These are phyloP conservation scores for Penicillium paneum DNA, from an alignment of 2,329 filamentous ascomycete genomes.

Conservation along the genomic window DNA sequence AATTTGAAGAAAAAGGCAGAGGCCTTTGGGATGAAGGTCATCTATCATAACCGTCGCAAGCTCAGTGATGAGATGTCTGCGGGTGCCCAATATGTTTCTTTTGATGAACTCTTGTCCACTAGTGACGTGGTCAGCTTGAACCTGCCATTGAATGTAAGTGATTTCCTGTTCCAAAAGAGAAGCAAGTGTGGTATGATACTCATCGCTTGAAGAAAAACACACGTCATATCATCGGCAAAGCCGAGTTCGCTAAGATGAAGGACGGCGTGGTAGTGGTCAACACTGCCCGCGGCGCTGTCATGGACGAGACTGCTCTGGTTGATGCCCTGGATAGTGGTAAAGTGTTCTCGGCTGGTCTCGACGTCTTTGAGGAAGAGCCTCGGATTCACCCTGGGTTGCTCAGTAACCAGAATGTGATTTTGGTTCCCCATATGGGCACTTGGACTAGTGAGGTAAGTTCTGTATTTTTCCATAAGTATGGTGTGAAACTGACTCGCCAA, in stretches of 20 bases:
- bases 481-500: background rate
- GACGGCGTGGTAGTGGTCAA: conserved; percentile 73
- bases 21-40: conserved; percentile 71
- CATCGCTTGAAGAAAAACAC: conserved; percentile 55
- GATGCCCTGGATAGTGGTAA: conserved; percentile 66
- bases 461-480: background rate
- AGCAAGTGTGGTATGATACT: background rate
- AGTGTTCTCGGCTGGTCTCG: conserved; percentile 69
- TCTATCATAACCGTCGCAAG: conserved; percentile 69
- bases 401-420: conserved; percentile 65
- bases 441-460: conserved; percentile 62
- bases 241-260: conserved; percentile 75
- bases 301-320: conserved; percentile 77
- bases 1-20: conserved; percentile 72
- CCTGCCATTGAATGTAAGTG: conserved; percentile 72
- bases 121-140: conserved; percentile 80
- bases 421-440: conserved; percentile 84
- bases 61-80: conserved; percentile 52
- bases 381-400: conserved; percentile 69
- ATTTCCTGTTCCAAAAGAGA: conserved; percentile 4
- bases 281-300: conserved; percentile 76
- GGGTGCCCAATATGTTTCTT: conserved; percentile 53
- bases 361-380: conserved; percentile 82
- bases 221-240: conserved; percentile 68
- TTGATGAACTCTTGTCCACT: conserved; percentile 66